Base-by-base conservation (phyloP, 2,329 filamentous ascomycete genomes). In the Trichophyton verrucosum region DNA sequence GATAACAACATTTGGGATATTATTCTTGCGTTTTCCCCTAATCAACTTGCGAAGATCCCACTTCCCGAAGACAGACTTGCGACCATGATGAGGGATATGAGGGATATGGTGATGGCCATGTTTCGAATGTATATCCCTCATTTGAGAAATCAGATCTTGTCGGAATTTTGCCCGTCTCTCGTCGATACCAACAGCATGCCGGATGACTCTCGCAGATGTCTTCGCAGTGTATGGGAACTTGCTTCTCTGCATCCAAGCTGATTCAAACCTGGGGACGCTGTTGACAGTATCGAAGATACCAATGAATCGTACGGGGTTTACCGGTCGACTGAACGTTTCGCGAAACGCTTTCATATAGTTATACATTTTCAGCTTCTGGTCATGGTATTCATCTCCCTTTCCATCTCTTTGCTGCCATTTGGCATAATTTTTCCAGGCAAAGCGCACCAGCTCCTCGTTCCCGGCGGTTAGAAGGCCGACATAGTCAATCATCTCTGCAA, bases 111-210 rank as follows among this genome's bases (percentile, higher is more conserved):
- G 49, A 30, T 60, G 46, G 1, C 17, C 30, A 13, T 33, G 24
- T 7, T 49, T 55, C 42, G 17, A n/a, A 20, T 53, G 22, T 27
- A 17, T 15, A 24, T 8, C 27, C 42, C 7, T 38, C 42, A 27
- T 13, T n/a, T 58, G 62, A 6, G 63, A 66, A n/a, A 81, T 70
- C 1, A 82, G 70, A 0, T 78, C 78, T 0, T 78, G 73, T 65
- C 80, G 80, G 73, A 82, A 82, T 67, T 82, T 82, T 61, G 80
- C 76, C 7, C 80, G 77, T 2, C 79, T 73, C 67, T 82, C 80
- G 62, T 82, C 78, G 8, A 81, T 74, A 7, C 78, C 75, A 1
- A 82, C 79, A 0, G 80, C 80, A 61, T 82, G 80, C 1, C 80
- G 74, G 24, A 82, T 75, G 15, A 66, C 46, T 30, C 59, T 66